Evolutionary conservation across 495 filamentous ascomycete species (phyloP).

Genomic region (Beverwykella pulmonaria): DNA sequence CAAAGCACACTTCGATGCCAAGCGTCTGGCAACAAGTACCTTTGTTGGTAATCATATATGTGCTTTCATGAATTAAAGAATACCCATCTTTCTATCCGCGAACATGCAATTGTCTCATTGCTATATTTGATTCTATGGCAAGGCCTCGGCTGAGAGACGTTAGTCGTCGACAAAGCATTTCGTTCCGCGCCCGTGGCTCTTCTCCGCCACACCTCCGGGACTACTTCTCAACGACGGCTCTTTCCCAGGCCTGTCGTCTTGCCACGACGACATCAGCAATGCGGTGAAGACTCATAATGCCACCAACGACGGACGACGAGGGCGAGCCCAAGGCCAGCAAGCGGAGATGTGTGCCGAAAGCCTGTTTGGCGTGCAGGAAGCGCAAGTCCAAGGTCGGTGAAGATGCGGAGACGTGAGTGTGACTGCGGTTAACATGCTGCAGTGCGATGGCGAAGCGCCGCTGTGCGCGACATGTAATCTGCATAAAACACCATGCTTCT

Average conservation of each 20-base stretch:
- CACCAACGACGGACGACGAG: background rate
- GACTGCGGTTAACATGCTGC: background rate
- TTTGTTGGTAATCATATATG: too few relatives aligned
- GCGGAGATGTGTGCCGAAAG: slow-evolving; percentile 55
- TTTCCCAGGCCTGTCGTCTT: background rate
- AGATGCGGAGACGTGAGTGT: background rate
- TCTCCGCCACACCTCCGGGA: background rate
- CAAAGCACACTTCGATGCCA: too few relatives aligned
- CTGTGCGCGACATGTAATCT: slow-evolving; percentile 56
- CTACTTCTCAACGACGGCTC: background rate
- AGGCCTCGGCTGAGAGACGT: background rate
- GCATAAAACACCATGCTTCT: slow-evolving; percentile 53
- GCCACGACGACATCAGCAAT: background rate
- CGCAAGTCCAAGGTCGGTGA: slow-evolving; percentile 56
- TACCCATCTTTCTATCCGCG: too few relatives aligned
- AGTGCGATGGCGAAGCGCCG: slow-evolving; percentile 56
- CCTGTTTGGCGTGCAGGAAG: slow-evolving; percentile 58
- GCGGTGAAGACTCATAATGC: background rate
- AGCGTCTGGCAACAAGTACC: too few relatives aligned
- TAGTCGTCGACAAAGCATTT: background rate
- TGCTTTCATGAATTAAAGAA: too few relatives aligned
- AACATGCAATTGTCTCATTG: too few relatives aligned
- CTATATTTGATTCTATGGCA: too few relatives aligned
- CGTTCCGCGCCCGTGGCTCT: background rate
- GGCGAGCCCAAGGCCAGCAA: slow-evolving; percentile 36